Evolutionary conservation across 257 asterid species (phyloP), one percentile per base, ranked within the genome.

Genomic region (Jasminum sambac): DNA sequence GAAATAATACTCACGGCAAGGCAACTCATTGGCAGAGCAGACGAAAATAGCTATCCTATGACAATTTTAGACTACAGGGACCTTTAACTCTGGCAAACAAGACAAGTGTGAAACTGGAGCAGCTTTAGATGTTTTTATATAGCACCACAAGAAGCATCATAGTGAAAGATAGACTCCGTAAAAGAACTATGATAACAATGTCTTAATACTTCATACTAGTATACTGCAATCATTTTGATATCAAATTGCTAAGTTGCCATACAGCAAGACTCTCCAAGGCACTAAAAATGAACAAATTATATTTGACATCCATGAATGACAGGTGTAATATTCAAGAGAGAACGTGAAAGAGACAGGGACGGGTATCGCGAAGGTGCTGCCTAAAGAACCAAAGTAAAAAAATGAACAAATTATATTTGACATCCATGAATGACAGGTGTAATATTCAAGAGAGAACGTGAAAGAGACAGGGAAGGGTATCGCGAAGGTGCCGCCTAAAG

Each of bases 51-150:
- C 2, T 66, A 66, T 41, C 71, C 43, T 13, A 62, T 41, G 64
- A 70, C 71, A 36, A 63, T 71, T 74, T 64, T 66, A 17, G 68
- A 66, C 16, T 72, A n/a, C 42, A 63, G 12, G 38, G 21, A 30
- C 63, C 41, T 36, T 67, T n/a, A 59, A 11, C 23, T n/a, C 60
- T 19, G 60, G 60, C 26, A 50, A 50, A 5, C 17, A 50, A 50
- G 17, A 50, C 19, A 5, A 10, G 60, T 11, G 3, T 50, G 21
- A 38, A 67, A 43, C 64, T 72, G 14, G 21, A 66, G 74, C 70
- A 69, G 34, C 48, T 58, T 69, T 34, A 50, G 34, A 48, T 44
- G 65, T n/a, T 42, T 40, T 59, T 21, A 64, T 64, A 39, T 30
- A 50, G 5, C 24, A 43, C 25, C 70, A 64, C 42, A 61, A 26